Percentiles rank a stretch among this genome's conserved stretches.
These are phyloP conservation scores for Cryptococcus wingfieldii DNA, from an alignment of 1,284 basidiomycete genomes.

Conservation along the genomic window DNA sequence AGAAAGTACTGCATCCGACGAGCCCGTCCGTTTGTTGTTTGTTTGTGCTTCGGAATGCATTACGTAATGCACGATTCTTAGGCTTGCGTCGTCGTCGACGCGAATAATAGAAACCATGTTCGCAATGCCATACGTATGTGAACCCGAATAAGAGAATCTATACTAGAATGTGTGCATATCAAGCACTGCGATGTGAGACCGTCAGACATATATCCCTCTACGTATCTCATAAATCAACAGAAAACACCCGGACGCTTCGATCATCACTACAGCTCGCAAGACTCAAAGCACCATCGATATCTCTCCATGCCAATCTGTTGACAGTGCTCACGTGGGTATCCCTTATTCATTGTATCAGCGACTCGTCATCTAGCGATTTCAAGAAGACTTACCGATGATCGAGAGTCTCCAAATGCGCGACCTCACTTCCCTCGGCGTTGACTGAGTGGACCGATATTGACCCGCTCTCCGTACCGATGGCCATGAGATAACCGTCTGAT, in stretches of 20 bases:
- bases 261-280: constrained; percentile 51
- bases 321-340: constrained; percentile 45
- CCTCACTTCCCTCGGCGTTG: constrained; percentile 1
- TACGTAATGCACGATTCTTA: no score
- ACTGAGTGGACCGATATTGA: constrained; percentile 34
- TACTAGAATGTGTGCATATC: no score
- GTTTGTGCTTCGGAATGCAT: no score
- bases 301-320: constrained; percentile 42
- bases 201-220: no score
- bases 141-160: no score
- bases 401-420: constrained; percentile 11
- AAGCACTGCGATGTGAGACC: no score
- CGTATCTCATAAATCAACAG: background rate
- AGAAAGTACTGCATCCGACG: no score
- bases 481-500: constrained; percentile 29
- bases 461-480: constrained; percentile 49
- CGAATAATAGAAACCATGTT: no score
- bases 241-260: constrained; percentile 45
- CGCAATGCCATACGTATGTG: no score
- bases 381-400: constrained; percentile 17
- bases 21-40: no score
- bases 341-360: constrained; percentile 12
- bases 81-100: no score
- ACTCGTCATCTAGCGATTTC: background rate
- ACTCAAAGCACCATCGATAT: constrained; percentile 13